These are phyloP conservation scores for Xerocomus nothofagi DNA, from an alignment of 1,284 basidiomycete genomes.

Conservation along the genomic window DNA sequence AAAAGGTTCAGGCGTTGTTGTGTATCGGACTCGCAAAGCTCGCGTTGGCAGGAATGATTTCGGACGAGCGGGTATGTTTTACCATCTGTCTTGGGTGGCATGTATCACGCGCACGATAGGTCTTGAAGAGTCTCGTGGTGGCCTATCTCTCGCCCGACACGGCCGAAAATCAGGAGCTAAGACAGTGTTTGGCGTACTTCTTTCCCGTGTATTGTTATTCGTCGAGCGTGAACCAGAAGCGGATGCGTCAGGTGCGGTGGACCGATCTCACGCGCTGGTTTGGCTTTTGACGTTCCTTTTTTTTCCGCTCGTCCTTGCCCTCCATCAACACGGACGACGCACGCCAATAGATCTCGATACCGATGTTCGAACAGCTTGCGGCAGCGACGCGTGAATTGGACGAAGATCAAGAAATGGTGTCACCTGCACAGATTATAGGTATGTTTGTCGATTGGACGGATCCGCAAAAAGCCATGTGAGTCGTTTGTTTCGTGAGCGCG, in stretches of 20 bases:
- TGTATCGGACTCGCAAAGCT: conserved; percentile 89
- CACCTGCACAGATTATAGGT: conserved; percentile 76
- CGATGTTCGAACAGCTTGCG: conserved; percentile 69
- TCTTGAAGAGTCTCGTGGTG: conserved; percentile 77
- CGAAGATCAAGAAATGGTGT: conserved; percentile 78
- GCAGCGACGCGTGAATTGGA: conserved; percentile 74
- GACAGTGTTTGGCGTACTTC: conserved; percentile 96
- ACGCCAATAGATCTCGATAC: conserved; percentile 67
- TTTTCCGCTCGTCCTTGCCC: background rate
- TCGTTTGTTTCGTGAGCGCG: conserved; percentile 22
- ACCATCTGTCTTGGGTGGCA: background rate
- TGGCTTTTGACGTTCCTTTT: background rate
- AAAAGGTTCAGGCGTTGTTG: conserved; percentile 77
- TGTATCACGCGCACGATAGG: conserved; percentile 41
- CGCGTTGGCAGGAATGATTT: conserved; percentile 81
- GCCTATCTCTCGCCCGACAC: conserved; percentile 91
- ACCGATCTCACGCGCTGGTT: background rate
- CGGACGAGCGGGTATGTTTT: conserved; percentile 64
- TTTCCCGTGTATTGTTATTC: conserved; percentile 94
- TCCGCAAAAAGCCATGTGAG: conserved; percentile 76
- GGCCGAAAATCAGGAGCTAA: conserved; percentile 78
- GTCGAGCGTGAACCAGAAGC: conserved; percentile 74
- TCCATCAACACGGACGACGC: background rate
- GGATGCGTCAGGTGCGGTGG: conserved; percentile 68
- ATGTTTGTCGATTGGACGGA: conserved; percentile 95